Base-by-base conservation (phyloP, 176 grass and related monocot species). In the Carex parvula region DNA sequence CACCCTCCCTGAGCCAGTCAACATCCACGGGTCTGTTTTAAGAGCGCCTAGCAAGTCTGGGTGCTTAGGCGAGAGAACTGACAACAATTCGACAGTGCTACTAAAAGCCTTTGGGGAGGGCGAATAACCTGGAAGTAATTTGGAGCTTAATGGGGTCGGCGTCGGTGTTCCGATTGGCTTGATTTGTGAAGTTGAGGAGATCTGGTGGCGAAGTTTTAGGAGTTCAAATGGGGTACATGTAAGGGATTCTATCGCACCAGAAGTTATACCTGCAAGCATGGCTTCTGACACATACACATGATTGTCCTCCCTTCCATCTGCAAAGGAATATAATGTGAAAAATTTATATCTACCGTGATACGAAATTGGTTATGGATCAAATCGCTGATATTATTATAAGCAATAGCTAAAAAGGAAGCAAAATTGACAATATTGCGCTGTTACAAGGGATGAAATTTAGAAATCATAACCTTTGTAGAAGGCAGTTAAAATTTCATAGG, bases 1-100 rank as follows among this genome's bases (percentile, higher is more conserved):
- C 64, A 89, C 89, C 80, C 94, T 93, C 65, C 93, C 91, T 71
- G 81, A 95, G 60, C 96, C 93, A 73, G 96, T 92, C 82, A 95
- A 79, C 93, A 99, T 95, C 96, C 96, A 99, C 9, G 91, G 96
- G 60, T 95, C 78, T 52, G 90, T 88, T 87, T 95, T 93, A 59
- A 95, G 93, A 56, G 86, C 88, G 78, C 84, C 85, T 78, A 95
- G 50, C 84, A 95, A 84, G 66, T 94, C 70, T 2, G 83, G 87
- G 90, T 91, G 86, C 74, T 90, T 95, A 10, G 86, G 86, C 12
- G 89, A 90, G 79, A 99, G 88, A 72, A 88, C 85, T 62, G 96
- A 99, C 60, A 99, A 86, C 74, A 99, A 89, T 24, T 56, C 86
- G 8, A 95, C 74, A 53, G 89, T 95, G 80, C 57, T 78, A 61